Evolutionary conservation across 108 stramenopile genomes (phyloP), one percentile per base, ranked within the genome.

Genomic region (Skeletonema marinoi): DNA sequence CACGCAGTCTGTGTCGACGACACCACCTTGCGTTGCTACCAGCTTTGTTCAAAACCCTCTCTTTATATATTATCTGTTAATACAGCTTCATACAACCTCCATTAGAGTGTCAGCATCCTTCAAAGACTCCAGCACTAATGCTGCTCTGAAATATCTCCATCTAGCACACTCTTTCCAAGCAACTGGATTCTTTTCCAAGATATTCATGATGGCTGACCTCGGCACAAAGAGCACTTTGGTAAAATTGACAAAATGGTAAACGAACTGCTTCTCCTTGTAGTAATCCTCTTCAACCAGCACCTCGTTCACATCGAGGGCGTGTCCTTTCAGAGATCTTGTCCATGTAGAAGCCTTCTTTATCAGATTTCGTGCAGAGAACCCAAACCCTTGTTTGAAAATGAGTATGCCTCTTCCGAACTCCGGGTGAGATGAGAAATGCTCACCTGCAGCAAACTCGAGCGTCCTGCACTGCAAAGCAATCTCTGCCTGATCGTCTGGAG

Each of bases 141-240:
- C 30, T 12, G 82, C 78, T 17, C 31, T 12, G 25, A 81, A 74
- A 65, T 81, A 77, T 38, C 44, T 77, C 84, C 84, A 85, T 46
- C 84, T 42, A n/a, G 80, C 84, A 68, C 80, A 85, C 19, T 81
- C 67, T 60, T 85, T 85, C 84, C 84, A 85, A 32, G 80, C 84
- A 2, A 54, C 32, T 44, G 60, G 44, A 59, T 85, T 81, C 7
- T 60, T 78, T 19, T 65, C 76, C 46, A 85, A 79, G 3, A 44
- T 42, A 4, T 48, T 46, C 67, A 79, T 73, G 21, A 85, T 81
- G 10, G 54, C 78, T 9, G 56, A 25, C 30, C 77, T 51, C 6
- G 84, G 84, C 19, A 85, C 42, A 54, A 85, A 85, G 8, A 85
- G 56, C 16, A 73, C 84, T 38, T 66, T 84, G 25, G 78, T 77